These are phyloP conservation scores for Elsinoe perseae DNA, from an alignment of 2,329 filamentous ascomycete genomes.

Conservation along the genomic window DNA sequence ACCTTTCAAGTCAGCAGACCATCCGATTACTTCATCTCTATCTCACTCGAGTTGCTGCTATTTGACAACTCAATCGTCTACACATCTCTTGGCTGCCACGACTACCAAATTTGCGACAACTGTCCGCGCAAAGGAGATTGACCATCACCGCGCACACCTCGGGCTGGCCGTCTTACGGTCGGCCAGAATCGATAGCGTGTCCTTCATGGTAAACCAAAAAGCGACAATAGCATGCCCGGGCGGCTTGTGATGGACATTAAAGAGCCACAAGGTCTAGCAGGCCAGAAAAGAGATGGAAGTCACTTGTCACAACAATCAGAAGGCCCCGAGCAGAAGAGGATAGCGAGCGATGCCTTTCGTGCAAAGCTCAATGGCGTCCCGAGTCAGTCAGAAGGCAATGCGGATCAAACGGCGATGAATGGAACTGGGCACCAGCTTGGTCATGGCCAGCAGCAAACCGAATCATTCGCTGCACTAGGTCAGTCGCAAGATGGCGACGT, in stretches of 20 bases:
- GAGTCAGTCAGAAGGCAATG: conserved; percentile 3
- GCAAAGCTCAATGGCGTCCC: conserved; percentile 11
- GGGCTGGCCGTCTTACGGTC: conserved; percentile 15
- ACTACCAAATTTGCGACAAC: not conserved
- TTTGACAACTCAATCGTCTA: not conserved
- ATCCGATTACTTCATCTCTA: not conserved
- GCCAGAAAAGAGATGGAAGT: conserved; percentile 28
- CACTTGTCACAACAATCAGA: conserved; percentile 16
- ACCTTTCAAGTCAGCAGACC: not conserved
- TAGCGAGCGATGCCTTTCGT: conserved; percentile 20
- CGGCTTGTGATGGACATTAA: conserved; percentile 42
- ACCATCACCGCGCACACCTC: not conserved
- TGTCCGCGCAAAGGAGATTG: not conserved
- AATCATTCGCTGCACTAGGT: not conserved
- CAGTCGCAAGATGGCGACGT: conserved; percentile 24
- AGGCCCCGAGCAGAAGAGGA: conserved; percentile 20
- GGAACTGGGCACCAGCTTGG: not conserved
- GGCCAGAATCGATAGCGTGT: not conserved
- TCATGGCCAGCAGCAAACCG: not conserved
- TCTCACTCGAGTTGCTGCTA: not conserved
- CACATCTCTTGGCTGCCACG: not conserved
- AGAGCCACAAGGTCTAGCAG: conserved; percentile 32
- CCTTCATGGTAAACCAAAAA: conserved; percentile 8
- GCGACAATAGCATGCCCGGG: conserved; percentile 38
- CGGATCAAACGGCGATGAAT: not conserved